Base-by-base conservation (phyloP, 2,329 filamentous ascomycete genomes). In the Pseudogymnoascus sp. region DNA sequence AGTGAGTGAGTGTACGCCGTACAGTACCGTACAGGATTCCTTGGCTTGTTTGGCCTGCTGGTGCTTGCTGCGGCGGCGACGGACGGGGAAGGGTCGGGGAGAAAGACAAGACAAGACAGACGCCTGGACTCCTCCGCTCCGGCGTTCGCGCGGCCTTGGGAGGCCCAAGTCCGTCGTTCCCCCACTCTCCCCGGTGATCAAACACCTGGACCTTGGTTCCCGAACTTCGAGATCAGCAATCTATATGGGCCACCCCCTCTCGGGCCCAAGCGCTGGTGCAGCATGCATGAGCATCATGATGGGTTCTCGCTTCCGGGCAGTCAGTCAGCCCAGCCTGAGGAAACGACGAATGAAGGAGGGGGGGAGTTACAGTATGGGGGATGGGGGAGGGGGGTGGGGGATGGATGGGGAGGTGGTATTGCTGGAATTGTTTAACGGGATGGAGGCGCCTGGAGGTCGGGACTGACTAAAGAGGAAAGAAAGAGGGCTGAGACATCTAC, bases 181-280 rank as follows among this genome's bases (percentile, higher is more conserved):
- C 48, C 48, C 48, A 54, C 48, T 54, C 13, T 31, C 14, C 23
- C 48, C 4, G 25, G 48, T 54, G 48, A 54, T 54, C 48, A 54
- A 54, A 54, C 48, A 54, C 6, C 21, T 54, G n/a, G 48, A 54
- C 48, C 25, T 54, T 54, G 48, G 48, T 54, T 54, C 48, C 48
- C 48, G 48, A 31, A 31, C 23, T 16, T 31, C 23, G 25, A 14
- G 45, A 54, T 54, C 45, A 54, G 23, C 14, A 54, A 31, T 54
- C 45, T 16, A 31, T 54, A 16, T 54, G 25, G 48, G 23, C 48
- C 48, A 16, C 14, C 13, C 48, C 21, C 48, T 31, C 48, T n/a
- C 48, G 48, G 48, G 48, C 48, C 48, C 48, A 54, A 54, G 48
- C 48, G 25, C 48, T 31, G 48, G 23, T 54, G 48, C 48, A 54